Base-by-base conservation (phyloP, 257 asterid genomes). In the Lavandula angustifolia region DNA sequence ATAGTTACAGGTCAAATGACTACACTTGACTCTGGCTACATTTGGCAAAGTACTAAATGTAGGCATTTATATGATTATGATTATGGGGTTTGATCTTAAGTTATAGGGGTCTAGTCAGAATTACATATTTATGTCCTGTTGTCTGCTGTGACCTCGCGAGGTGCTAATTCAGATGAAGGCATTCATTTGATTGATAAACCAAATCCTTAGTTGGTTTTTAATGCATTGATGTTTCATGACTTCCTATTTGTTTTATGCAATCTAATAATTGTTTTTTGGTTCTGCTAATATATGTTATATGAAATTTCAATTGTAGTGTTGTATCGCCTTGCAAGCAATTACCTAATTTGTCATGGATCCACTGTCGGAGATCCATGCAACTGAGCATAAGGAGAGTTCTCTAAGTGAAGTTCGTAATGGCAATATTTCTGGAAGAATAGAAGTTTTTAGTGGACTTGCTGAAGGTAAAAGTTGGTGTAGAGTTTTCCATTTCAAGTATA, bases 271-370 rank as follows among this genome's bases (percentile, higher is more conserved):
- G 18, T 62, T 46, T 46, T 50, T 22, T 13, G 44, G 50, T 59
- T 69, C 37, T 57, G 18, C 62, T 52, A 60, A 64, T 50, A 40
- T 49, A 33, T 40, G 51, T 51, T 66, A 16, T 59, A 62, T 75
- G 66, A 58, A 51, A 42, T 54, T 53, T 41, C 51, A 59, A 29
- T 61, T 57, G 74, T 67, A 73, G 80, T 43, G 68, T 22, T 8
- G 65, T 48, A 66, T 54, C 46, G 52, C 71, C 62, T 54, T 70
- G 27, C 67, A 52, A 27, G 68, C 54, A 52, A 60, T 64, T 65
- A 13, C 37, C 72, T 64, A 73, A 66, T 71, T 66, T 53, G 51
- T 76, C 67, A 92, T 89, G 98, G 84, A 87, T 76, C 73, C 76
- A 64, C 81, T 76, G 68, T 72, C 82, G 22, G 84, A 78, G 60